phyloP scores from a whole-genome alignment of 75 land plant genomes.

The Picea sitchensis region DNA sequence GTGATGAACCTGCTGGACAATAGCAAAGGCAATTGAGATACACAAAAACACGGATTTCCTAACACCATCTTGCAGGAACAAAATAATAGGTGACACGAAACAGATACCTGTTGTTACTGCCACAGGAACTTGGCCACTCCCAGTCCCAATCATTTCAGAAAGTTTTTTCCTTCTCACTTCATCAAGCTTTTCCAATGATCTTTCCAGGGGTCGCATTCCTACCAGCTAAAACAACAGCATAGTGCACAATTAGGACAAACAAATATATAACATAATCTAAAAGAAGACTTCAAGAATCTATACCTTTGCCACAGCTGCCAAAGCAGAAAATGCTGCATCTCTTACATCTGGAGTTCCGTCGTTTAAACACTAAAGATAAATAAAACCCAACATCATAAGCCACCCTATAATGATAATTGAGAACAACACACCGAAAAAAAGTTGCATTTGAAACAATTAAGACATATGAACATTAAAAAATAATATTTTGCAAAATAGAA shows the following conservation, averaged over 20 bases:
- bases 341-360: conserved; percentile 99
- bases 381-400: not conserved
- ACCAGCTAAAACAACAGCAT: conserved; percentile 48
- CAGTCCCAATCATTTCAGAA: conserved; percentile 86
- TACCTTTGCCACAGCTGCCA: conserved; percentile 98
- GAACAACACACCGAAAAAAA: not conserved
- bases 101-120: conserved; percentile 29
- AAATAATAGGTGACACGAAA: no score
- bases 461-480: not conserved
- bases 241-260: not conserved
- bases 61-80: no score
- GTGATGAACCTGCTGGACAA: conserved; percentile 8
- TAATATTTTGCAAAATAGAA: no score
- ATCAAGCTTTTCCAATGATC: conserved; percentile 95
- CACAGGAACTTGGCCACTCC: conserved; percentile 20
- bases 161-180: conserved; percentile 94
- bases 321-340: conserved; percentile 92
- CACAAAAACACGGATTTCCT: not conserved
- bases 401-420: not conserved
- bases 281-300: not conserved
- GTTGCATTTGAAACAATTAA: not conserved
- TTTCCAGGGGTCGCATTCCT: conserved; percentile 96
- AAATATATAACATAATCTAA: not conserved
- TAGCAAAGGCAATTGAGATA: not conserved
- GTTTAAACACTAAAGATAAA: conserved; percentile 66